phyloP scores from a whole-genome alignment of 495 filamentous ascomycete species.

The Oidiodendron maius region DNA sequence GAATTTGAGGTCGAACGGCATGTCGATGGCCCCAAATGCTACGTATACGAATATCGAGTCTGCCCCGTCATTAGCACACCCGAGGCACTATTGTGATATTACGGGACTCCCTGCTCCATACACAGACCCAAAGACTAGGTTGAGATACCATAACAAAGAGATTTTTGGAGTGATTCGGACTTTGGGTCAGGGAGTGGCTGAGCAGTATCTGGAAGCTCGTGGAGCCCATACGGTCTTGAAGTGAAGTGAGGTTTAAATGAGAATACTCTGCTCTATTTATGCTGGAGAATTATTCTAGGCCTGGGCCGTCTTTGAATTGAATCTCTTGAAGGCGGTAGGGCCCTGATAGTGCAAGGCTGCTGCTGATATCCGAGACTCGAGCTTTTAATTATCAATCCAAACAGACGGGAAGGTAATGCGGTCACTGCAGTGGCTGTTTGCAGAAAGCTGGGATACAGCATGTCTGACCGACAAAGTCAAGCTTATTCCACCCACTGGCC shows the following conservation, averaged over 20 bases:
- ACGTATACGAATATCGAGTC: slow-evolving; percentile 96
- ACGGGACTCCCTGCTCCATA: slow-evolving; percentile 86
- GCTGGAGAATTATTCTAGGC: too few relatives aligned
- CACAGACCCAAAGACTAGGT: slow-evolving; percentile 84
- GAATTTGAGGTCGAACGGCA: slow-evolving; percentile 27
- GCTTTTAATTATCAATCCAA: too few relatives aligned
- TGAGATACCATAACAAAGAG: slow-evolving; percentile 86
- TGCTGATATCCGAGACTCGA: too few relatives aligned
- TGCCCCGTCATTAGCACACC: slow-evolving; percentile 72
- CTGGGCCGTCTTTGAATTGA: too few relatives aligned
- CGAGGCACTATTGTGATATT: slow-evolving; percentile 87
- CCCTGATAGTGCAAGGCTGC: too few relatives aligned
- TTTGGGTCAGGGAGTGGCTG: slow-evolving; percentile 70
- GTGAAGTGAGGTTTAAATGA: slow-evolving; percentile 34
- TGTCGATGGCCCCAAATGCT: slow-evolving; percentile 51
- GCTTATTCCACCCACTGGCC: slow-evolving; percentile 72
- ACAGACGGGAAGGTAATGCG: too few relatives aligned
- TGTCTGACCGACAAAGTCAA: slow-evolving; percentile 87
- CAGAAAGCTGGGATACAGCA: slow-evolving; percentile 6
- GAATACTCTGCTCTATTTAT: too few relatives aligned
- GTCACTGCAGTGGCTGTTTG: background rate
- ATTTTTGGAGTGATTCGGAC: slow-evolving; percentile 74
- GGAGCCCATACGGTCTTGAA: slow-evolving; percentile 92
- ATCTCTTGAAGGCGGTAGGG: too few relatives aligned
- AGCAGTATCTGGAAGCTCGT: slow-evolving; percentile 81